Conservation (phyloP, 1,284 basidiomycete genomes). For the Cutaneotrichosporon arboriforme region DNA sequence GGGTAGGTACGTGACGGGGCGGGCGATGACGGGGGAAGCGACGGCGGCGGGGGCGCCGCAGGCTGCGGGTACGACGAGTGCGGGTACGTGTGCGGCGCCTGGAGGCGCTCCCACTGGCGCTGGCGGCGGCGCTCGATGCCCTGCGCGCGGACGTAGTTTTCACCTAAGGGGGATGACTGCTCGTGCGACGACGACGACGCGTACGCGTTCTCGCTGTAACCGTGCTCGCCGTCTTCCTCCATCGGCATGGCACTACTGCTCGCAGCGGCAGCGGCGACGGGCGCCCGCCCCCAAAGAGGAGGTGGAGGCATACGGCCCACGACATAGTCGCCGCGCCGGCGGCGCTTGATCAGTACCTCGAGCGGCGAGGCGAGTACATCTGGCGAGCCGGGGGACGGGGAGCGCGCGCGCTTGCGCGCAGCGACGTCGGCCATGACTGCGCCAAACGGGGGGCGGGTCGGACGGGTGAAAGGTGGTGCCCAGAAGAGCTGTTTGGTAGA, state of each 20-base stretch:
- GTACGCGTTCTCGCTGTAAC: neutral
- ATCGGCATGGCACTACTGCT: neutral
- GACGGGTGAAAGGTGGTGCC: neutral
- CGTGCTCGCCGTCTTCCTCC: neutral
- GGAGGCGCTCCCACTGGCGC: constrained; percentile 17
- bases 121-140: constrained; percentile 16
- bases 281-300: neutral
- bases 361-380: constrained; percentile 37
- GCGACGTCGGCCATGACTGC: constrained; percentile 18
- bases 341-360: constrained; percentile 38
- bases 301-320: neutral
- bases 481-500: too few relatives aligned
- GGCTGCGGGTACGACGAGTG: neutral
- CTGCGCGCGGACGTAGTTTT: neutral
- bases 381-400: constrained; percentile 31
- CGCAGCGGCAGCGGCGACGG: neutral
- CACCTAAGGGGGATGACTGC: neutral
- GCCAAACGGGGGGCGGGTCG: neutral
- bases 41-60: too few relatives aligned
- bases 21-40: too few relatives aligned
- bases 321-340: constrained; percentile 17
- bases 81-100: too few relatives aligned
- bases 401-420: constrained; percentile 34
- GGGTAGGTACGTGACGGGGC: too few relatives aligned
- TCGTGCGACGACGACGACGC: neutral